Percentiles rank a stretch among this genome's conserved stretches.
Evolutionary conservation across 768 basidiomycete genomes (phyloP).

Genomic region (Amyloporia xantha): DNA sequence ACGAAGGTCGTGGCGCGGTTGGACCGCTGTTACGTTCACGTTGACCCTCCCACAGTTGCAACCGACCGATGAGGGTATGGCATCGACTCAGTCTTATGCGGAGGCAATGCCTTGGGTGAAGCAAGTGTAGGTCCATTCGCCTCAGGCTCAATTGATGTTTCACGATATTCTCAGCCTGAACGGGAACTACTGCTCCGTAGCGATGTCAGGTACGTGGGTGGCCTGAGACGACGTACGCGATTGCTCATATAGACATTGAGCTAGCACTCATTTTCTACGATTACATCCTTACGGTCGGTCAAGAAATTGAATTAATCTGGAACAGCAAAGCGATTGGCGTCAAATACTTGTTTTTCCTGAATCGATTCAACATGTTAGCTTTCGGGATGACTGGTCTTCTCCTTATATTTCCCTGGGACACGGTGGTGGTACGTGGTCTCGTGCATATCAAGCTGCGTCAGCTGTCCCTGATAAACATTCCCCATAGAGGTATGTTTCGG

Average conservation of each 20-base stretch:
- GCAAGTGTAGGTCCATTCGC: too few relatives aligned
- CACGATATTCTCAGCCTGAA: neutral
- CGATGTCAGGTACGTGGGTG: neutral
- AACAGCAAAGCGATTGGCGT: neutral
- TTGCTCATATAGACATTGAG: neutral
- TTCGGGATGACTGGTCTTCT: neutral
- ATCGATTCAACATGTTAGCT: neutral
- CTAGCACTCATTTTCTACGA: conserved; percentile 10
- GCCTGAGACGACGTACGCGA: neutral
- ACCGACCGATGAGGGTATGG: too few relatives aligned
- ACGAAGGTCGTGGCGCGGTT: too few relatives aligned
- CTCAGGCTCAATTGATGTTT: too few relatives aligned
- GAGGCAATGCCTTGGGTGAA: too few relatives aligned
- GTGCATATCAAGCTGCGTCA: neutral
- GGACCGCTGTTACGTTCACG: too few relatives aligned
- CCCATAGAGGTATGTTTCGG: neutral
- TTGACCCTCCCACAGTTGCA: too few relatives aligned
- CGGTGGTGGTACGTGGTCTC: neutral
- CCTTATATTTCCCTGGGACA: neutral
- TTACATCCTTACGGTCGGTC: conserved; percentile 9
- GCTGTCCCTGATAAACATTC: neutral
- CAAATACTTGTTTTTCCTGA: conserved; percentile 4
- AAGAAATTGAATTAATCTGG: conserved; percentile 7
- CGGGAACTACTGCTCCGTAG: neutral
- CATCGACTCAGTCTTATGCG: too few relatives aligned